A percentile compares a stretch with the other conserved stretches of the same genome.
phyloP scores from a whole-genome alignment of 345 rosid genomes.

The Bruguiera parviflora region DNA sequence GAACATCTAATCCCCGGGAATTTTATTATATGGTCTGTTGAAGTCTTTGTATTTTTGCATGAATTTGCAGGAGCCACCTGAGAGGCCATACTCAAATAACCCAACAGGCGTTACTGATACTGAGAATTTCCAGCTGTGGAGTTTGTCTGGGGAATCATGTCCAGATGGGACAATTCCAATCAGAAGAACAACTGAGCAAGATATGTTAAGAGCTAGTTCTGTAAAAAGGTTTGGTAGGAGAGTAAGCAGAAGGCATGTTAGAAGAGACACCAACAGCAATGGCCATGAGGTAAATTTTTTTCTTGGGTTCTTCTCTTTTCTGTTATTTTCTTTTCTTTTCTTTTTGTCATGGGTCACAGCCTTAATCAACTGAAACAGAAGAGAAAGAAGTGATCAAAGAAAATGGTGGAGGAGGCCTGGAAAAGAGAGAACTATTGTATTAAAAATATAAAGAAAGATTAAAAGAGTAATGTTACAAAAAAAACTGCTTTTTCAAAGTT shows the following conservation, averaged over 20 bases:
- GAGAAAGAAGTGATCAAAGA: constrained; percentile 38
- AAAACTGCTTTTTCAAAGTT: constrained; percentile 23
- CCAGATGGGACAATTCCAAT: constrained; percentile 94
- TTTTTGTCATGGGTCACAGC: constrained; percentile 6
- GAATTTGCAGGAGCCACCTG: constrained; percentile 63
- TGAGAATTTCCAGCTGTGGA: constrained; percentile 75
- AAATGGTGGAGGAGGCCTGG: constrained; percentile 23
- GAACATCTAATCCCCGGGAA: background rate
- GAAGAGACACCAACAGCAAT: constrained; percentile 74
- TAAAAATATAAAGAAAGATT: constrained; percentile 11
- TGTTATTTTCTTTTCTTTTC: background rate
- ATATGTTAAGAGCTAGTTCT: constrained; percentile 76
- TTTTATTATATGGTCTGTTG: background rate
- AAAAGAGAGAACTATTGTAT: constrained; percentile 12
- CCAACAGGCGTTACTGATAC: constrained; percentile 16
- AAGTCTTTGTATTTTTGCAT: background rate
- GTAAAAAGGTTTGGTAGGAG: constrained; percentile 64
- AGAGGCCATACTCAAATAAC: constrained; percentile 51
- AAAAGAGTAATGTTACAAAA: constrained; percentile 28
- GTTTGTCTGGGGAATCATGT: constrained; percentile 65
- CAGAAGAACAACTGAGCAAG: constrained; percentile 82
- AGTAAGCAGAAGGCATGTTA: constrained; percentile 45
- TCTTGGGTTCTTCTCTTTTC: background rate
- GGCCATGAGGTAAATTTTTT: constrained; percentile 74
- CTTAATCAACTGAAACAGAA: constrained; percentile 16